Percentiles rank a stretch among this genome's conserved stretches.
phyloP scores from a whole-genome alignment of 2,329 filamentous ascomycete species.

The Chaetomium globosum region DNA sequence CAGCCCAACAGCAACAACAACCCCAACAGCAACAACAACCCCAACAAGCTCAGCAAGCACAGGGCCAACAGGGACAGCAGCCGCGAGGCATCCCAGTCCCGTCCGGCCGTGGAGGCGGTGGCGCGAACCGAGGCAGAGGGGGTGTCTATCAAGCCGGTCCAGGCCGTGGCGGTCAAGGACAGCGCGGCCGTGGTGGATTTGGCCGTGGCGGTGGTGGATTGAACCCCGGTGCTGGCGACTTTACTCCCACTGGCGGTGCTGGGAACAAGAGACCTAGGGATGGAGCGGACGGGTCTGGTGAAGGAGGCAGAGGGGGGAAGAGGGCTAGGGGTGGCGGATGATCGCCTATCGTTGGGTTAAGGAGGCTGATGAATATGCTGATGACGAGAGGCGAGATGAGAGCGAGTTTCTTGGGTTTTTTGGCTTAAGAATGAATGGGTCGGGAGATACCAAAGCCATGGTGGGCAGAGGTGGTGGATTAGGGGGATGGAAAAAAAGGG shows the following conservation, averaged over 20 bases:
- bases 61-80: conserved; percentile 14
- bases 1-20: conserved; percentile 2
- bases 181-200: conserved; percentile 33
- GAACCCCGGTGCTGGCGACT: conserved; percentile 36
- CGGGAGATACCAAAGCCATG: conserved; percentile 13
- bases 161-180: conserved; percentile 33
- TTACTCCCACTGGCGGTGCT: conserved; percentile 29
- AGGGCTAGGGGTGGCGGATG: conserved; percentile 33
- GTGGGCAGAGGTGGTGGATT: neutral
- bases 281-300: conserved; percentile 28
- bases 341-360: neutral
- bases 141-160: conserved; percentile 32
- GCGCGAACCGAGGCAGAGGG: conserved; percentile 26
- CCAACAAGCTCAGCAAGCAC: conserved; percentile 17
- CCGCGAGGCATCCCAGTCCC: conserved; percentile 32
- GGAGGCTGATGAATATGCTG: neutral
- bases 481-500: neutral
- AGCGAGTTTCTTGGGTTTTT: neutral
- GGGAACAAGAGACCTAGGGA: conserved; percentile 36
- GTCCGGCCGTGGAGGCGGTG: conserved; percentile 31
- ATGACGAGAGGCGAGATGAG: neutral
- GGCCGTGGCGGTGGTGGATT: conserved; percentile 28
- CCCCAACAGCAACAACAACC: conserved; percentile 19
- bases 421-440: neutral
- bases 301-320: conserved; percentile 31